Evolutionary conservation across 176 grass and related monocot species (phyloP).

Genomic region (Tillandsia leiboldiana): DNA sequence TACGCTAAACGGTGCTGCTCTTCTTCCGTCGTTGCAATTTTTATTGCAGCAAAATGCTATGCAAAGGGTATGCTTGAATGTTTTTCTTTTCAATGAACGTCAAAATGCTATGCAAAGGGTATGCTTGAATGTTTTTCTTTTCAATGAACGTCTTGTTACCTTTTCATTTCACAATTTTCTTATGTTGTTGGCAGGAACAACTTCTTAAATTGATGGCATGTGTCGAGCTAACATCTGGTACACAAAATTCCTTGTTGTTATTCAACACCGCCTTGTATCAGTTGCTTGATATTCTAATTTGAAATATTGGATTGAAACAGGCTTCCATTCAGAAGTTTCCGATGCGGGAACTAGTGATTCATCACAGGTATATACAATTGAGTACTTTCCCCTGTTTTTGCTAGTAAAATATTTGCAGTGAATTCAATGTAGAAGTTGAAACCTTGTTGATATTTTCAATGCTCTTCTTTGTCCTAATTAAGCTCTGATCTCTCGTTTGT

Average conservation of each 20-base stretch:
- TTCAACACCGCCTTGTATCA: slow-evolving; percentile 8
- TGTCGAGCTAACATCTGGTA: slow-evolving; percentile 68
- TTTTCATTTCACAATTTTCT: slow-evolving; percentile 18
- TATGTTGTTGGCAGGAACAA: slow-evolving; percentile 56
- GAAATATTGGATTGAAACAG: slow-evolving; percentile 13
- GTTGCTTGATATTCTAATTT: slow-evolving; percentile 32
- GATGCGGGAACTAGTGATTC: slow-evolving; percentile 29
- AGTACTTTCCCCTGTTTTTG: slow-evolving; percentile 7
- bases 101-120: slow-evolving; percentile 90
- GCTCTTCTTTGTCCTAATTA: too few relatives aligned
- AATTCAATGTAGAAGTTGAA: too few relatives aligned
- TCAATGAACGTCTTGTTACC: not conserved
- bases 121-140: slow-evolving; percentile 11
- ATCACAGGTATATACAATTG: slow-evolving; percentile 45
- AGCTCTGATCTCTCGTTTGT: too few relatives aligned
- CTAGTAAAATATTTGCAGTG: not conserved
- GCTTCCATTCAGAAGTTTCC: slow-evolving; percentile 32
- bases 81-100: not conserved
- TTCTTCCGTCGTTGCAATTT: slow-evolving; percentile 70
- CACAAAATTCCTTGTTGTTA: slow-evolving; percentile 10
- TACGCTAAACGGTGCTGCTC: slow-evolving; percentile 18
- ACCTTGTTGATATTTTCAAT: too few relatives aligned
- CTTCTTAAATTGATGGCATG: slow-evolving; percentile 73
- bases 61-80: slow-evolving; percentile 56
- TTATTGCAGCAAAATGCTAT: slow-evolving; percentile 84